A percentile compares a stretch with the other conserved stretches of the same genome.
phyloP scores from a whole-genome alignment of 768 basidiomycete species.

The Rhodotorula paludigena region DNA sequence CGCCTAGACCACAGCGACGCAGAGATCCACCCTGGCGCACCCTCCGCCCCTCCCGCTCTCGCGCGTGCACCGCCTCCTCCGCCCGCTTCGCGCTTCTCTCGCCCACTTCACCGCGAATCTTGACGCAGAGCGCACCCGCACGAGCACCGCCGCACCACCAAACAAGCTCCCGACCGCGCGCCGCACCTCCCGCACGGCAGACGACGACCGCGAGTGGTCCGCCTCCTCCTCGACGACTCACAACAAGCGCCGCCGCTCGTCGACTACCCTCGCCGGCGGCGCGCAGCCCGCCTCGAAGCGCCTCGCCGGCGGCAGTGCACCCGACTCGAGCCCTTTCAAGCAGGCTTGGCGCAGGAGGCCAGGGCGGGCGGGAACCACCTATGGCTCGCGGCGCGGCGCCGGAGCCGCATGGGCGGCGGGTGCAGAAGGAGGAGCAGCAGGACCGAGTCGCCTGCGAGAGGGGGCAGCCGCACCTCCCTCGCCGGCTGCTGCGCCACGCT shows the following conservation, averaged over 20 bases:
- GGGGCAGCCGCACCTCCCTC: background rate
- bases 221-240: too few relatives aligned
- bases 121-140: too few relatives aligned
- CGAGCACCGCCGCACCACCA: background rate
- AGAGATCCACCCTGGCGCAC: too few relatives aligned
- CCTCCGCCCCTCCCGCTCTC: background rate
- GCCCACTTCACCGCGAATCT: background rate
- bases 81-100: background rate
- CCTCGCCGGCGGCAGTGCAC: too few relatives aligned
- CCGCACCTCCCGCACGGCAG: too few relatives aligned
- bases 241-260: background rate
- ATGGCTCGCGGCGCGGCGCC: background rate
- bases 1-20: too few relatives aligned
- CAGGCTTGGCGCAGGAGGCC: background rate
- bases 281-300: background rate
- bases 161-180: too few relatives aligned
- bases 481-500: background rate
- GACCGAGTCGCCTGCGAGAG: too few relatives aligned
- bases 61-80: conserved; percentile 6
- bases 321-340: conserved; percentile 1
- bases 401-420: background rate
- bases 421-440: background rate
- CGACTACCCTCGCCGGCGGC: too few relatives aligned
- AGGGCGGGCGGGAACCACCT: background rate
- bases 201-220: too few relatives aligned